Evolutionary conservation across 129 eudicot genomes (phyloP), one percentile per base, ranked within the genome.

Genomic region (Sambucus nigra): DNA sequence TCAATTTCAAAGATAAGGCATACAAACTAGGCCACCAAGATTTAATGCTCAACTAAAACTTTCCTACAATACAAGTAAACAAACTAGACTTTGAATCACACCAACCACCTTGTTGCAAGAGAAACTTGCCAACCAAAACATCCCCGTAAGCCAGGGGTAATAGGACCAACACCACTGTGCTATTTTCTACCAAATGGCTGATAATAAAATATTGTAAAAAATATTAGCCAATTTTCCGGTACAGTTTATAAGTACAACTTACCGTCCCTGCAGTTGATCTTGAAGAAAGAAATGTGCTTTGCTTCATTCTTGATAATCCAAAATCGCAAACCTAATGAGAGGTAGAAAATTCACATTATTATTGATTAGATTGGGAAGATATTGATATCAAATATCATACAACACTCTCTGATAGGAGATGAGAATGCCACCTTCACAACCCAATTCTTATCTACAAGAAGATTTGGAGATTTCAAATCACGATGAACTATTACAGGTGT

Each of bases 211-310:
- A 66, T 66, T 56, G 61, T 50, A 55, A 60, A 42, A 72, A 39
- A 39, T 18, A 53, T 60, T 54, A 64, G 67, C 71, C 39, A 16
- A 44, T 53, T 35, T 50, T 25, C 47, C 19, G 10, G 18, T 5
- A 9, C 44, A 47, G 14, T 56, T 15, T 7, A 15, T 2, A 35
- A 16, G 10, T 31, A 46, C 59, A 41, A 59, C 85, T 82, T 86
- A 91, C 99, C 71, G 99, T 91, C 72, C 99, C 99, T 50, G 99
- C 95, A 50, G 94, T 76, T 39, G 99, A 85, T 45, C 95, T 76
- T 31, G 99, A 82, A 59, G 99, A 91, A 68, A 91, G 95, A 69
- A 85, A 91, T 10, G 99, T 91, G 78, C 82, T 86, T 73, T 82
- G 53, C 69, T 91, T 91, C 94, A 91, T 82, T 74, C 91, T 83